Evolutionary conservation across 257 asterid genomes (phyloP), one percentile per base, ranked within the genome.

Genomic region (Gynochthodes officinalis): DNA sequence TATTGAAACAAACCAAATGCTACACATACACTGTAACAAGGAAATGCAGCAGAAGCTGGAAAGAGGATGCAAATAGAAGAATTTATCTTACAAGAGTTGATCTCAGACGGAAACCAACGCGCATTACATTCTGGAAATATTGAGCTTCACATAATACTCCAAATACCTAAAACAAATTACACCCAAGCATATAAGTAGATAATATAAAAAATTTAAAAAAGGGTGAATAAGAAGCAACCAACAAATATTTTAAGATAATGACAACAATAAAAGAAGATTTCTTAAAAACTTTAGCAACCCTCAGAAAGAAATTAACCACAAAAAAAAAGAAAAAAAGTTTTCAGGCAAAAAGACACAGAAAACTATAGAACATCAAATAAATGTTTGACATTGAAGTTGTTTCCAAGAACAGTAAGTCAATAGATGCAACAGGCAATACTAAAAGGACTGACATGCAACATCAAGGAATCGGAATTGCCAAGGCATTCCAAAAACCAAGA

Each of bases 71-170:
- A 37, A 57, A 25, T 16, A 25, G 49, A 30, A 61, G 71, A 59
- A 7, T 79, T 43, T 57, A 75, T 63, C 86, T 88, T 80, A 94
- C 99, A 88, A 94, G 82, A 52, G 98, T 89, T 75, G 98, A 84
- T 77, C 95, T 88, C 82, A 94, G 82, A 55, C 98, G 96, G 82
- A 71, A 91, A 69, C 98, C 98, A 78, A 89, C 98, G 67, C 98
- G 97, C 96, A 91, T 88, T 85, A 94, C 98, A 75, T 91, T 91
- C 73, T 91, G 98, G 78, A 91, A 94, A 75, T 94, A 94, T 78
- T 94, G 98, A 76, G 96, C 97, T 88, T 93, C 98, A 78, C 90
- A 88, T 69, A 91, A 73, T 77, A 93, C 98, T 12, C 97, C 98
- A 73, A 94, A 63, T 78, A 87, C 74, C 76, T 78, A 61, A 7